Evolutionary conservation across 1,284 basidiomycete species (phyloP).

Genomic region (Golubevia sp.): DNA sequence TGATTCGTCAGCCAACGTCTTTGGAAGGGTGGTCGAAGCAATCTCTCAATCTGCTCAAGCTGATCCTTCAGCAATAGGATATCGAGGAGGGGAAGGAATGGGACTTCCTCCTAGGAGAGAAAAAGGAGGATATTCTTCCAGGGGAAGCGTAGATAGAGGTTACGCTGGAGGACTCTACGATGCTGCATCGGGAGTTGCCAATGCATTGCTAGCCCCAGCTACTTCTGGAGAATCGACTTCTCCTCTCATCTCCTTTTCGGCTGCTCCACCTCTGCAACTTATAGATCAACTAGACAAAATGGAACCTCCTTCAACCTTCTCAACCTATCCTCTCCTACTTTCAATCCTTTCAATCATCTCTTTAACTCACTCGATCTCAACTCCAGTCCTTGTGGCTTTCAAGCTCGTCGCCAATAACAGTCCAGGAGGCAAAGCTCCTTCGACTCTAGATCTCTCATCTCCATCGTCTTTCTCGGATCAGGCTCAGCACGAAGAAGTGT

Average conservation of each 20-base stretch:
- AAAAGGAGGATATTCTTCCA: background rate
- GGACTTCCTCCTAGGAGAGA: background rate
- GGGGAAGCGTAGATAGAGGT: conserved; percentile 26
- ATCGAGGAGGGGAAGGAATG: background rate
- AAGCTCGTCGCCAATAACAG: background rate
- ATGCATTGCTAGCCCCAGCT: conserved; percentile 12
- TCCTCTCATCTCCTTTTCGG: conserved; percentile 18
- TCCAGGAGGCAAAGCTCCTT: background rate
- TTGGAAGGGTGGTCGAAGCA: conserved; percentile 36
- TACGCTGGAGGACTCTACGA: conserved; percentile 40
- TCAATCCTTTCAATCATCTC: no score
- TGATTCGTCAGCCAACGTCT: conserved; percentile 21
- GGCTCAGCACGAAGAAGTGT: no score
- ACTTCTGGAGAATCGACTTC: background rate
- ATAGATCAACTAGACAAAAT: conserved; percentile 55
- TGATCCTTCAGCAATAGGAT: conserved; percentile 10
- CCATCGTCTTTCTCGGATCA: no score
- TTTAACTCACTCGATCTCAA: no score
- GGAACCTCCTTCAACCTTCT: no score
- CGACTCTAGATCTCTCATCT: no score
- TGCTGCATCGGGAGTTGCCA: conserved; percentile 44
- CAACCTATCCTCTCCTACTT: no score
- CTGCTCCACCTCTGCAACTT: conserved; percentile 43
- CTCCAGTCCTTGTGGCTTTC: no score
- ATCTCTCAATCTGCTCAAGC: conserved; percentile 22